phyloP scores from a whole-genome alignment of 805 yeast genomes.

The Cyberlindnera galapagoensis region DNA sequence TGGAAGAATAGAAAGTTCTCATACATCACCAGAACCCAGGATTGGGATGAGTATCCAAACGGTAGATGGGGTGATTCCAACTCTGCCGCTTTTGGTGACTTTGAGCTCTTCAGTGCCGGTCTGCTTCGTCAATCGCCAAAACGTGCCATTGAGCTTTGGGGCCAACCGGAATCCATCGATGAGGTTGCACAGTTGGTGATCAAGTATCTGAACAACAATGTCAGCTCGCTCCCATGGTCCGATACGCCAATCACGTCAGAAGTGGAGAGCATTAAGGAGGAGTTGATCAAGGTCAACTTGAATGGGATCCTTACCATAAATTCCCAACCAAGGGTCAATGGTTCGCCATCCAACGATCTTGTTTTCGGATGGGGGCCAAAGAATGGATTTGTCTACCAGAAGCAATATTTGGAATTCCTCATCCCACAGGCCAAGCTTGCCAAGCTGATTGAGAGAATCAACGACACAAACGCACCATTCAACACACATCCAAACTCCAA shows the following conservation, averaged over 20 bases:
- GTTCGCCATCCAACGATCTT: constrained; percentile 61
- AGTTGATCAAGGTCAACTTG: constrained; percentile 57
- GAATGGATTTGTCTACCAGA: constrained; percentile 89
- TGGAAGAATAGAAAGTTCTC: constrained; percentile 94
- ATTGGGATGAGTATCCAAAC: constrained; percentile 98
- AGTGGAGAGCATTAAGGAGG: constrained; percentile 51
- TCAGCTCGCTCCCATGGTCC: constrained; percentile 86
- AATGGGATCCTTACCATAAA: constrained; percentile 76
- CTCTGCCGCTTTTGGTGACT: constrained; percentile 94
- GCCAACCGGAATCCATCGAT: constrained; percentile 53
- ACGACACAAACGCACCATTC: constrained; percentile 34
- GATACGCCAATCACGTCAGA: constrained; percentile 85
- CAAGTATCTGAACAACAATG: constrained; percentile 62
- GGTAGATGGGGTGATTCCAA: constrained; percentile 99
- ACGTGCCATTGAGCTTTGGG: constrained; percentile 84
- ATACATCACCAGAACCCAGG: constrained; percentile 80
- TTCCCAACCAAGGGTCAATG: constrained; percentile 91
- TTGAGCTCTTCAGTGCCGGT: constrained; percentile 74
- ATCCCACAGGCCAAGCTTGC: constrained; percentile 47
- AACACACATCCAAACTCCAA: constrained; percentile 16
- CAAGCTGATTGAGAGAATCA: constrained; percentile 37
- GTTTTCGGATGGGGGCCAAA: constrained; percentile 93
- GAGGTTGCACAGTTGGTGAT: constrained; percentile 63
- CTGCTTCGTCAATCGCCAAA: constrained; percentile 78
- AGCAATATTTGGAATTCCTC: constrained; percentile 84